phyloP scores from a whole-genome alignment of 1,284 basidiomycete genomes.

The Leccinum variabile region DNA sequence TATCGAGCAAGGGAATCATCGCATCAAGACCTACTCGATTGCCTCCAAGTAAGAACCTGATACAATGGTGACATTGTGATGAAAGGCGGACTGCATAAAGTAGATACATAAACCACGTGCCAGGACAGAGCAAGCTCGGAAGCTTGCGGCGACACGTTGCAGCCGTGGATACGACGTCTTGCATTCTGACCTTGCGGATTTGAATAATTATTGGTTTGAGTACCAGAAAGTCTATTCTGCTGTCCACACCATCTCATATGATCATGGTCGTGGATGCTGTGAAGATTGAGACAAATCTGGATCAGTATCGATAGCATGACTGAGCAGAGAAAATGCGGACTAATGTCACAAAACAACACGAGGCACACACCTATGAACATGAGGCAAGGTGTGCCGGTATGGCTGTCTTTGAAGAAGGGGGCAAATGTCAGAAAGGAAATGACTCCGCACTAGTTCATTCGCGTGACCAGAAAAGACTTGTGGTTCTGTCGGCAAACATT shows the following conservation, averaged over 20 bases:
- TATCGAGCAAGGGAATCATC: neutral
- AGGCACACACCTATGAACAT: conserved; percentile 7
- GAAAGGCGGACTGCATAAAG: conserved; percentile 25
- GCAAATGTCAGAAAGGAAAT: neutral
- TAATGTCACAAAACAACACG: conserved; percentile 6
- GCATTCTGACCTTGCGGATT: conserved; percentile 1
- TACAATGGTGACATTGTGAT: conserved; percentile 11
- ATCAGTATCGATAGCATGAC: neutral
- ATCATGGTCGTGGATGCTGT: neutral
- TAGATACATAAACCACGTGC: conserved; percentile 29
- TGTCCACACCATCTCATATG: neutral
- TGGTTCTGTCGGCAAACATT: neutral
- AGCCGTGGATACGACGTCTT: conserved; percentile 7
- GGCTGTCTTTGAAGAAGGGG: neutral
- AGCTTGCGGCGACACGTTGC: conserved; percentile 37
- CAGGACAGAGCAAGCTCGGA: conserved; percentile 38
- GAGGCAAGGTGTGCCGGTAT: conserved; percentile 8
- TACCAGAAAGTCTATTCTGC: neutral
- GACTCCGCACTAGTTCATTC: neutral
- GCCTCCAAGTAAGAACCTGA: conserved; percentile 9
- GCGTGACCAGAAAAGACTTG: neutral
- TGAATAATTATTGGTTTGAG: neutral
- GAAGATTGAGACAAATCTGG: neutral
- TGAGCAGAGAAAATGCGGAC: neutral
- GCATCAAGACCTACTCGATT: neutral